Base-by-base conservation (phyloP, 108 stramenopile species). In the Halocafeteria seosinensis region DNA sequence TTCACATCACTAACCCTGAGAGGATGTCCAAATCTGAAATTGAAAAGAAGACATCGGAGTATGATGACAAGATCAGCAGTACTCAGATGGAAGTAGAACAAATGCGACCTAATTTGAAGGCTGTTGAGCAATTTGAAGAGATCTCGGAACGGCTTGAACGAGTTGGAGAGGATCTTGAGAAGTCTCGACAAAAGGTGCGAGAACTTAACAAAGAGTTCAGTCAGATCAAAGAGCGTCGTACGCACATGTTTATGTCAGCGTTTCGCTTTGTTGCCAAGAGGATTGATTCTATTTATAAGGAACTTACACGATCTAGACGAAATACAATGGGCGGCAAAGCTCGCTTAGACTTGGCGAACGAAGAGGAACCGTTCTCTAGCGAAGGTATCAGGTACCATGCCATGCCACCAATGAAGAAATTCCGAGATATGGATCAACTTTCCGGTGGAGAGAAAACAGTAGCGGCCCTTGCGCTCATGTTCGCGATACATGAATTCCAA, bases 401-500 rank as follows among this genome's bases (percentile, higher is more conserved):
- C 9, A 95, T 92, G 94, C 95, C 95, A 59, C 95, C 98, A 9
- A 91, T 88, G 86, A 99, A 99, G 68, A 80, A 93, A 32, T 94
- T 91, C 76, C 82, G 95, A 37, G 95, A 97, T 61, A 95, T 99
- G 91, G 91, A 94, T 38, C 94, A 96, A 73, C 83, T 99, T 24
- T 91, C 89, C 62, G 98, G 98, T n/a, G 98, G 98, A 23, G 98
- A 99, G 77, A 92, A 93, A 74, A 99, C 98, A 28, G 87, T 99
- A 0, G 98, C 98, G 1, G 91, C 95, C 23, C 78, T 99, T 12
- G 91, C 94, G 0, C 82, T 99, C 8, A 74, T 99, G 51, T 99
- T 99, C 79, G 92, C 93, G 37, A 92, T 99, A 58, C 94, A 97
- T 73, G 85, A 86, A 29, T 96, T 78, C 66, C 85, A 79, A 34